These are phyloP conservation scores for Tulasnella sp. DNA, from an alignment of 768 basidiomycete genomes.

Conservation along the genomic window DNA sequence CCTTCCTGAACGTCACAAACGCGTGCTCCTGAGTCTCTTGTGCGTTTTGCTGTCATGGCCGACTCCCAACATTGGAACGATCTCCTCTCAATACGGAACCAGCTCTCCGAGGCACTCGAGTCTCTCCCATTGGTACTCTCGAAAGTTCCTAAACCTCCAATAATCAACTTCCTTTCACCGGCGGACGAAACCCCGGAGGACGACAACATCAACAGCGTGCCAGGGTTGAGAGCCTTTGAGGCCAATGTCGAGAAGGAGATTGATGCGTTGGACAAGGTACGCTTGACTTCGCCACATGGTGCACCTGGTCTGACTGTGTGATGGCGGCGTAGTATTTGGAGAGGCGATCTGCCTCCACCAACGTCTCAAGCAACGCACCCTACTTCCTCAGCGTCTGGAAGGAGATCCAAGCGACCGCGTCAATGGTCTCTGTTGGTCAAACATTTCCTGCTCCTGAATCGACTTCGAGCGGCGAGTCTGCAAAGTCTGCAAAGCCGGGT, in stretches of 20 bases:
- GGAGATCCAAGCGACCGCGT: conserved; percentile 51
- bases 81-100: conserved; percentile 1
- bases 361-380: conserved; percentile 52
- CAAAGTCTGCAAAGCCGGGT: conserved; percentile 1
- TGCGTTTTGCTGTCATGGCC: not conserved
- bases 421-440: conserved; percentile 46
- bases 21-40: not conserved
- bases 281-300: conserved; percentile 8
- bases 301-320: not conserved
- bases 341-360: not conserved
- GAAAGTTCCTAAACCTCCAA: conserved; percentile 10
- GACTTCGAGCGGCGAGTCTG: not conserved
- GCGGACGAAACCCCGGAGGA: not conserved
- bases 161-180: conserved; percentile 2
- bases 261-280: conserved; percentile 32
- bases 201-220: conserved; percentile 19
- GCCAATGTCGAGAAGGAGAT: conserved; percentile 36
- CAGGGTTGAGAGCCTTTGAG: conserved; percentile 32
- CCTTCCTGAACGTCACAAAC: not conserved
- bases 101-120: conserved; percentile 11
- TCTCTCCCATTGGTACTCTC: conserved; percentile 6
- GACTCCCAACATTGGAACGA: not conserved
- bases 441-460: conserved; percentile 30
- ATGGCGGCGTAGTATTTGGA: not conserved
- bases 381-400: conserved; percentile 76